A percentile compares a stretch with the other conserved stretches of the same genome.
phyloP scores from a whole-genome alignment of 1,284 basidiomycete genomes.

The Melampsora occidentalis region DNA sequence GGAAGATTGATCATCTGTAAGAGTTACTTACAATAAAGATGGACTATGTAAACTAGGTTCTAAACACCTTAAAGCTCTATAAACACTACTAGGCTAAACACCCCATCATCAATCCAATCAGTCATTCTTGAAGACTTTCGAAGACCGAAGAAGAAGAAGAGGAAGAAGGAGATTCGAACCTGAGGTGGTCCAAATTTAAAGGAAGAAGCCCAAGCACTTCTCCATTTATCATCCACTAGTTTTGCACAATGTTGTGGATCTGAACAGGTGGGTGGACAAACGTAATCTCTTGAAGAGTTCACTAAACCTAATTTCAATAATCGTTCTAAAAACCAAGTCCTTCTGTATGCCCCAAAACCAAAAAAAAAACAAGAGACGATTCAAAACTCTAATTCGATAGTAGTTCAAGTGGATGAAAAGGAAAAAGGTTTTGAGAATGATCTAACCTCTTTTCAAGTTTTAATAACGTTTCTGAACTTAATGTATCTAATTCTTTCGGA shows the following conservation, averaged over 20 bases:
- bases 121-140: not conserved
- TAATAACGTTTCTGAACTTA: constrained; percentile 73
- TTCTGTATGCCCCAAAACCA: constrained; percentile 55
- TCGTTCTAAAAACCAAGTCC: constrained; percentile 90
- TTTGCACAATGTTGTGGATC: constrained; percentile 74
- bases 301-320: constrained; percentile 84
- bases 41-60: constrained; percentile 44
- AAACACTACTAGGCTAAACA: constrained; percentile 35
- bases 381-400: not conserved
- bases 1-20: not conserved
- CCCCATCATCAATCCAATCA: not conserved
- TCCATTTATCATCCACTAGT: constrained; percentile 91
- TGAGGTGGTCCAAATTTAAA: constrained; percentile 71
- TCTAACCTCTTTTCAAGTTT: constrained; percentile 77
- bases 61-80: constrained; percentile 40
- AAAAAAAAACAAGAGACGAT: not conserved
- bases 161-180: too few species aligned
- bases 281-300: constrained; percentile 81
- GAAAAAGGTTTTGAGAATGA: constrained; percentile 44
- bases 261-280: constrained; percentile 69
- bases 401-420: not conserved
- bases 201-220: constrained; percentile 76
- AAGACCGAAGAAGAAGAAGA: constrained; percentile 47
- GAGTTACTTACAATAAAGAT: constrained; percentile 27
- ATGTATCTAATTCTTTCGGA: constrained; percentile 67